phyloP scores from a whole-genome alignment of 371 early-diverging fungal species.

The Mortierella sp. region DNA sequence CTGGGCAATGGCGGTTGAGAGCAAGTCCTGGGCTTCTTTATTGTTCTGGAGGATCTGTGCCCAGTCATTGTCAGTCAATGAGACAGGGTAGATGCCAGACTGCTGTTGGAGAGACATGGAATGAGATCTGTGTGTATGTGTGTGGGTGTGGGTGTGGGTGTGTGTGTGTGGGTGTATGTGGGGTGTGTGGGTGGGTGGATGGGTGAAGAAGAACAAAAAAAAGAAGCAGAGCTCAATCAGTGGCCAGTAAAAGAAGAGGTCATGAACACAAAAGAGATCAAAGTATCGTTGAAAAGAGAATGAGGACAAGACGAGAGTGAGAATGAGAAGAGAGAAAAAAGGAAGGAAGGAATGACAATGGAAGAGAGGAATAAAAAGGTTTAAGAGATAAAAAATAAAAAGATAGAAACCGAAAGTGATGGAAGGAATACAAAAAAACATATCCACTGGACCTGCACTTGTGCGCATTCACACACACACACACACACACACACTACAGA shows the following conservation, averaged over 20 bases:
- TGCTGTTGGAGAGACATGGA: constrained; percentile 36
- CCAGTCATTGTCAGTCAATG: constrained; percentile 1
- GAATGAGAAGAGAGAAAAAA: neutral
- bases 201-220: constrained; percentile 1
- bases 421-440: neutral
- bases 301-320: neutral
- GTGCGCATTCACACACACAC: too few species aligned
- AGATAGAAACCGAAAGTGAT: neutral
- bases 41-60: neutral
- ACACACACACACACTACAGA: too few species aligned
- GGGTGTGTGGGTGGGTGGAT: neutral
- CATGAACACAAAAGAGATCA: too few species aligned
- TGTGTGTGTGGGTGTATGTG: neutral
- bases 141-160: too few species aligned
- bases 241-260: neutral
- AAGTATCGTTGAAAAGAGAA: neutral
- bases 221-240: neutral
- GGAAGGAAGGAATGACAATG: neutral
- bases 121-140: too few species aligned
- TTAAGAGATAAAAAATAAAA: neutral
- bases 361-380: neutral
- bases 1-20: neutral
- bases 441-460: neutral
- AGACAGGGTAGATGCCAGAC: too few species aligned
- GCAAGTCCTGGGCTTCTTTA: neutral